These are phyloP conservation scores for sunflower (Helianthus annuus) DNA, from an alignment of 129 eudicot genomes.

Conservation along the genomic window HanXRQr2.0-SUNRISE NC_035435.2:96048976-96049475, in stretches of 20 bases:
- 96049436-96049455: background rate
- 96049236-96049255: background rate
- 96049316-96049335: background rate
- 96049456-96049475: slow-evolving; percentile 45
- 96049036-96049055: too few relatives aligned
- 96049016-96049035: too few relatives aligned
- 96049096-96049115: too few relatives aligned
- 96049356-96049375: background rate
- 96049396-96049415: background rate
- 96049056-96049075: too few relatives aligned
- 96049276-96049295: background rate
- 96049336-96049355: background rate
- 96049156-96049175: too few relatives aligned
- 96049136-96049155: too few relatives aligned
- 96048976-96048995: too few relatives aligned
- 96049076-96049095: too few relatives aligned
- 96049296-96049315: background rate
- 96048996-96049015: too few relatives aligned
- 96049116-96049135: too few relatives aligned
- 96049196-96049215: too few relatives aligned
- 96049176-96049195: too few relatives aligned
- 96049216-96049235: background rate
- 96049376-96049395: background rate
- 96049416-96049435: background rate
- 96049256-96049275: background rate